Conservation (phyloP, 2,329 filamentous ascomycete genomes). For the Chaetothyriales sp. region DNA sequence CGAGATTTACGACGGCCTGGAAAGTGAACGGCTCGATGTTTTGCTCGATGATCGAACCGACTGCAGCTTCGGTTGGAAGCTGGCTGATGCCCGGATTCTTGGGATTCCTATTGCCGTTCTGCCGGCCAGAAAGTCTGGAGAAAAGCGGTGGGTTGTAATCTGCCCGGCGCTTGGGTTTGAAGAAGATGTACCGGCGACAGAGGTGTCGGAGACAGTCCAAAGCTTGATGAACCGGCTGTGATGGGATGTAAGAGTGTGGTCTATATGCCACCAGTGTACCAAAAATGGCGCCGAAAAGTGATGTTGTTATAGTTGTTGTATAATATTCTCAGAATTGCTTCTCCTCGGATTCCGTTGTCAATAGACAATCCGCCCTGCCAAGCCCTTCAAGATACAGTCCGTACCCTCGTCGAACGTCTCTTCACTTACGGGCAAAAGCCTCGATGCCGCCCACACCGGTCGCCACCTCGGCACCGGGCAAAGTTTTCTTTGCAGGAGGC, state of each 20-base stretch:
- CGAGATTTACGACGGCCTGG: conserved; percentile 49
- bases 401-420: no score
- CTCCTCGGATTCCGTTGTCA: no score
- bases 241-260: background rate
- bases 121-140: conserved; percentile 40
- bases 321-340: no score
- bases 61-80: conserved; percentile 62
- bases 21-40: conserved; percentile 34
- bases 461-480: conserved; percentile 81
- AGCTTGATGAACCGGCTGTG: background rate
- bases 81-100: conserved; percentile 75
- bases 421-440: background rate
- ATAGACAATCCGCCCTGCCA: no score
- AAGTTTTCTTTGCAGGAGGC: conserved; percentile 85
- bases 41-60: conserved; percentile 57
- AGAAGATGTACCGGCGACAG: background rate
- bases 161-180: background rate
- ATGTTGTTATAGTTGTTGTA: no score
- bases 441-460: conserved; percentile 22
- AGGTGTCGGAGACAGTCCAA: background rate
- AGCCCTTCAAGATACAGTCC: no score
- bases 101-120: conserved; percentile 77
- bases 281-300: no score
- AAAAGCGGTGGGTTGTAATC: background rate
- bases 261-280: no score